Evolutionary conservation across 2,329 filamentous ascomycete species (phyloP).

Genomic region (Fulvia fulva): DNA sequence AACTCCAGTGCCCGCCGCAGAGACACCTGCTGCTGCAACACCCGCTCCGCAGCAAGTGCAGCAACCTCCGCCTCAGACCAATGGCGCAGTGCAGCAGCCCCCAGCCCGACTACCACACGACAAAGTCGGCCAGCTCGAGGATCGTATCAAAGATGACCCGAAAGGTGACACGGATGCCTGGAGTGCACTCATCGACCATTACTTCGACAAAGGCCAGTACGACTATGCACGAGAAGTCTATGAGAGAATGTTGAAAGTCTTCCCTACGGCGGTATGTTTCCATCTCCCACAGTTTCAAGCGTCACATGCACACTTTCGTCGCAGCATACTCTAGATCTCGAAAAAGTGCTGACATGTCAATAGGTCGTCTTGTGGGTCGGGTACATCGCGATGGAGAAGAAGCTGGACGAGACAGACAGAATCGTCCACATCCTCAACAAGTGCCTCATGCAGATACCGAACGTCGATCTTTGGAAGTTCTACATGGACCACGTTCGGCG

Average conservation of each 20-base stretch:
- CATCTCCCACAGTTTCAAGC: not conserved
- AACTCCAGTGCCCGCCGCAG: slow-evolving; percentile 11
- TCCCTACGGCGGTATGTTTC: slow-evolving; percentile 80
- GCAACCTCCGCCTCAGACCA: slow-evolving; percentile 10
- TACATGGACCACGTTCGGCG: slow-evolving; percentile 95
- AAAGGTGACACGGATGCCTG: slow-evolving; percentile 90
- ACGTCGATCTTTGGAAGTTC: slow-evolving; percentile 83
- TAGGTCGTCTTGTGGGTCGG: slow-evolving; percentile 89
- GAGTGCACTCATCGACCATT: slow-evolving; percentile 79
- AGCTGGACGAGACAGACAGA: slow-evolving; percentile 73
- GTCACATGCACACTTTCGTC: not conserved
- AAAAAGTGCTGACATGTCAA: not conserved
- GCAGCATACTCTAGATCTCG: not conserved
- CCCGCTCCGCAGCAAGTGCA: slow-evolving; percentile 9
- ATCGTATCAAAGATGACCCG: slow-evolving; percentile 86
- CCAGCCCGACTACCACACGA: slow-evolving; percentile 61
- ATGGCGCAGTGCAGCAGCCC: slow-evolving; percentile 11
- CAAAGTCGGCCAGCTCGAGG: slow-evolving; percentile 75
- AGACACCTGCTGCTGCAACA: slow-evolving; percentile 11
- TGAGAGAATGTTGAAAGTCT: slow-evolving; percentile 80
- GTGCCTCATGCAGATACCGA: slow-evolving; percentile 72
- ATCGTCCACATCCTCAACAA: slow-evolving; percentile 81
- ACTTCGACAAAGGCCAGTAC: slow-evolving; percentile 74
- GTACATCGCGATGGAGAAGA: slow-evolving; percentile 85
- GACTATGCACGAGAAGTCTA: slow-evolving; percentile 78